phyloP scores from a whole-genome alignment of 2,329 filamentous ascomycete species.

The Ophiosphaerella herpotricha region DNA sequence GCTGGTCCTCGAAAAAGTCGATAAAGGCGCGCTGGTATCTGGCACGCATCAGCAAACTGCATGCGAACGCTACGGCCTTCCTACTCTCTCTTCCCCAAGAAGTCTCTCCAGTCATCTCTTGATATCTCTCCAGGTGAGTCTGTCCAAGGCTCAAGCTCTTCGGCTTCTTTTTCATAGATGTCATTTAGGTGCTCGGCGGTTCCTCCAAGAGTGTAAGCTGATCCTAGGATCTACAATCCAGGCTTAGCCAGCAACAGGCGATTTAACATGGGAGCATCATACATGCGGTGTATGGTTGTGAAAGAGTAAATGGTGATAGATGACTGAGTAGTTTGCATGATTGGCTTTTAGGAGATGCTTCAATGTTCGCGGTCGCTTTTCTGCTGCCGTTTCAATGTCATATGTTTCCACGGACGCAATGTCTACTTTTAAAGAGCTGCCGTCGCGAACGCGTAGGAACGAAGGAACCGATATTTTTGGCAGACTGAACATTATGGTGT shows the following conservation, averaged over 20 bases:
- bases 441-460: constrained; percentile 21
- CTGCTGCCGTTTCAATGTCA: constrained; percentile 77
- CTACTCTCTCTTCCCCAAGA: constrained; percentile 72
- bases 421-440: constrained; percentile 43
- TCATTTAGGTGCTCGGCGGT: constrained; percentile 72
- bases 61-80: constrained; percentile 19
- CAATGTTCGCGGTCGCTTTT: constrained; percentile 79
- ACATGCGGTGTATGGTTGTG: constrained; percentile 84
- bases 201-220: constrained; percentile 84
- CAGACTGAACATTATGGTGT: constrained; percentile 27
- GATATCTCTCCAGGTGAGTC: constrained; percentile 85
- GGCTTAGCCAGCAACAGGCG: constrained; percentile 36
- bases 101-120: constrained; percentile 84
- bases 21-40: constrained; percentile 87
- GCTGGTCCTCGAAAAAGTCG: constrained; percentile 93
- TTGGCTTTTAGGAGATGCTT: constrained; percentile 92
- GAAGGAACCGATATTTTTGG: constrained; percentile 26
- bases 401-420: constrained; percentile 74
- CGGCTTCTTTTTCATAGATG: constrained; percentile 78
- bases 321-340: constrained; percentile 84
- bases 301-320: constrained; percentile 74
- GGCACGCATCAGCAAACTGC: constrained; percentile 15
- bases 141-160: constrained; percentile 76
- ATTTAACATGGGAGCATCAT: constrained; percentile 35
- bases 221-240: constrained; percentile 67